Evolutionary conservation across 2,329 filamentous ascomycete genomes (phyloP).

Genomic region (Coniochaeta ligniaria): DNA sequence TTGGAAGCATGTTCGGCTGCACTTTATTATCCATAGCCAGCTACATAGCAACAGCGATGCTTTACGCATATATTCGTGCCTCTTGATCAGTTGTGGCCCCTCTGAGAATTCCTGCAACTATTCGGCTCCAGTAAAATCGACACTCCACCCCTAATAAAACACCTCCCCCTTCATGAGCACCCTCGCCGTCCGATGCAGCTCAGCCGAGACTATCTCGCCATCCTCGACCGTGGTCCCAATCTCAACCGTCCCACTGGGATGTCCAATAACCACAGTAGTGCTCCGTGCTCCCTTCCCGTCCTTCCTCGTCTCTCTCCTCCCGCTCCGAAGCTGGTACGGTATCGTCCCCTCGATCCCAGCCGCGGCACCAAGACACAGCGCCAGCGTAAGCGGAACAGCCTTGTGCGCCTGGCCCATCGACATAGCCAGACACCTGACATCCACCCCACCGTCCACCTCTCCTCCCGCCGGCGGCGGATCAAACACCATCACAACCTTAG

Average conservation of each 20-base stretch:
- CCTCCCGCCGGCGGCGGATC: constrained; percentile 7
- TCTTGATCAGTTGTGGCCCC: too few species aligned
- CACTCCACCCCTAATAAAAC: constrained; percentile 22
- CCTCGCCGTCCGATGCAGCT: constrained; percentile 38
- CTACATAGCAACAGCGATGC: not conserved
- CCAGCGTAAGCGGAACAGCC: constrained; percentile 32
- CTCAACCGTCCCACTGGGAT: constrained; percentile 38
- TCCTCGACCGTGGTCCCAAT: constrained; percentile 32
- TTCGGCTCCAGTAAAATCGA: too few species aligned
- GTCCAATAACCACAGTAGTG: constrained; percentile 31
- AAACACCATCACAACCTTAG: constrained; percentile 38
- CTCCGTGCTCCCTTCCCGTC: not conserved
- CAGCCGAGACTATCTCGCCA: constrained; percentile 33
- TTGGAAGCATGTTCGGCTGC: too few species aligned
- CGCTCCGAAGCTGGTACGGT: constrained; percentile 22
- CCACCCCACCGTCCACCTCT: constrained; percentile 10
- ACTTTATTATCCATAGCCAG: too few species aligned
- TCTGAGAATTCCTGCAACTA: too few species aligned
- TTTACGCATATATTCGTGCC: not conserved
- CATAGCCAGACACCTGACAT: constrained; percentile 38
- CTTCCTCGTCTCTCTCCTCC: constrained; percentile 5
- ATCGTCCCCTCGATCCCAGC: constrained; percentile 32
- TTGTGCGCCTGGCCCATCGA: constrained; percentile 38
- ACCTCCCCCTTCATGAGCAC: constrained; percentile 42
- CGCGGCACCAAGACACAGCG: constrained; percentile 31